A percentile compares a stretch with the other conserved stretches of the same genome.
phyloP scores from a whole-genome alignment of 1,139 yeast genomes.

The Debaryomycetaceae sp. region DNA sequence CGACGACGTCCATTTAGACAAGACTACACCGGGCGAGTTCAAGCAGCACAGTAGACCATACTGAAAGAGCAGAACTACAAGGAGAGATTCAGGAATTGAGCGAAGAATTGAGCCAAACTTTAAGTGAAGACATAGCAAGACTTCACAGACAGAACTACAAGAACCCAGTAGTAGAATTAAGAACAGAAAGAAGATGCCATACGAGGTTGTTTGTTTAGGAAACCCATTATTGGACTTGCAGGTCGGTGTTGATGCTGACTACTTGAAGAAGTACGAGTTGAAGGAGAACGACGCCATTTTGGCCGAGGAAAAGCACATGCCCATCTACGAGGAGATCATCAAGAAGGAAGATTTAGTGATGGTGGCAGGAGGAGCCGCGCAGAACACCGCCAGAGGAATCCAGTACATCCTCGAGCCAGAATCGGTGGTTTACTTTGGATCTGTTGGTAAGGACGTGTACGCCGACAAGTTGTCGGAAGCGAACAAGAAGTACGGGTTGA shows the following conservation, averaged over 20 bases:
- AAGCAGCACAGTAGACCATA: too few relatives aligned
- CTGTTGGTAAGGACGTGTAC: constrained; percentile 91
- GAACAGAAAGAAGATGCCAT: constrained; percentile 25
- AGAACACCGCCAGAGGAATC: constrained; percentile 98
- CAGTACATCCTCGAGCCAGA: constrained; percentile 81
- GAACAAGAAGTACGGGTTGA: constrained; percentile 83
- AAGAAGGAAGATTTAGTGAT: constrained; percentile 58
- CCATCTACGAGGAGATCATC: constrained; percentile 78
- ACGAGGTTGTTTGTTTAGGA: constrained; percentile 46
- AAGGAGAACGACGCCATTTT: constrained; percentile 94
- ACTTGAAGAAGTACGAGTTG: constrained; percentile 73
- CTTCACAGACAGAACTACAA: too few relatives aligned
- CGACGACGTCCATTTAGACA: too few relatives aligned
- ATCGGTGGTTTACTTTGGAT: constrained; percentile 91
- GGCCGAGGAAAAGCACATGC: constrained; percentile 83
- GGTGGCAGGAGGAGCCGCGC: constrained; percentile 99
- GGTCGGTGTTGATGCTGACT: constrained; percentile 67
- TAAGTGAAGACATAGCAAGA: too few relatives aligned
- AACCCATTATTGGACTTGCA: constrained; percentile 85
- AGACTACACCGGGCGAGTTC: too few relatives aligned
- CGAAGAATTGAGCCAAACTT: too few relatives aligned
- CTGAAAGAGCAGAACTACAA: too few relatives aligned
- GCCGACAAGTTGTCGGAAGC: constrained; percentile 79
- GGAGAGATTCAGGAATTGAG: too few relatives aligned
- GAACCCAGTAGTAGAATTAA: not conserved